Evolutionary conservation across 345 rosid genomes (phyloP).

Genomic region (Toxicodendron radicans): DNA sequence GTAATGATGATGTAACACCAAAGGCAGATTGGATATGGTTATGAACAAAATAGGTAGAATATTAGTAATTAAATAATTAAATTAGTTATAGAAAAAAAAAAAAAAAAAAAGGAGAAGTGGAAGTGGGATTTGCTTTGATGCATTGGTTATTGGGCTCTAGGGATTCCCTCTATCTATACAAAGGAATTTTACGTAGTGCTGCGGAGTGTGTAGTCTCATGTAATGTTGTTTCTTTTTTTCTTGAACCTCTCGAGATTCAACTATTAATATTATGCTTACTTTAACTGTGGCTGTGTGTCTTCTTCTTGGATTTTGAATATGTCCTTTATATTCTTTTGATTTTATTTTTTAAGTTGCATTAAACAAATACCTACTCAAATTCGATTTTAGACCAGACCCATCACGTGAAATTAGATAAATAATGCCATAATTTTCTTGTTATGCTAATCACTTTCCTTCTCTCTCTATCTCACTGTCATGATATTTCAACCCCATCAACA

Average conservation of each 20-base stretch:
- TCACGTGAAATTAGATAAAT: conserved; percentile 44
- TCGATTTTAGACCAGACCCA: conserved; percentile 25
- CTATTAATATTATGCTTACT: conserved; percentile 36
- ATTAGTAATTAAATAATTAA: no score
- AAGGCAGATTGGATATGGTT: background rate
- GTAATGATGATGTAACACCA: conserved; percentile 9
- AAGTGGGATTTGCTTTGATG: conserved; percentile 51
- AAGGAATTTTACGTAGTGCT: conserved; percentile 66
- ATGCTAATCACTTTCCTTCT: conserved; percentile 2
- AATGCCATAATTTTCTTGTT: conserved; percentile 11
- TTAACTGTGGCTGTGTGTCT: conserved; percentile 39
- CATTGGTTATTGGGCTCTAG: conserved; percentile 52
- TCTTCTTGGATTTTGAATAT: conserved; percentile 49
- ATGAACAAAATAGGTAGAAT: no score
- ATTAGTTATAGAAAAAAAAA: conserved; percentile 8
- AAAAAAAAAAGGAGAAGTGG: conserved; percentile 26
- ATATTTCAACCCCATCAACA: conserved; percentile 34
- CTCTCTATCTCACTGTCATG: conserved; percentile 1
- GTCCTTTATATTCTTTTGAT: conserved; percentile 22
- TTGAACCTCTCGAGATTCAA: conserved; percentile 72
- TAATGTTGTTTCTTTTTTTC: conserved; percentile 29
- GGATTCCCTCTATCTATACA: conserved; percentile 66
- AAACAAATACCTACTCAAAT: conserved; percentile 4
- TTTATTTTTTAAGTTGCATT: background rate
- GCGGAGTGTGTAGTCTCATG: conserved; percentile 36